Evolutionary conservation across 352 stramenopile genomes (phyloP).

Genomic region (Stramenopiles sp.): DNA sequence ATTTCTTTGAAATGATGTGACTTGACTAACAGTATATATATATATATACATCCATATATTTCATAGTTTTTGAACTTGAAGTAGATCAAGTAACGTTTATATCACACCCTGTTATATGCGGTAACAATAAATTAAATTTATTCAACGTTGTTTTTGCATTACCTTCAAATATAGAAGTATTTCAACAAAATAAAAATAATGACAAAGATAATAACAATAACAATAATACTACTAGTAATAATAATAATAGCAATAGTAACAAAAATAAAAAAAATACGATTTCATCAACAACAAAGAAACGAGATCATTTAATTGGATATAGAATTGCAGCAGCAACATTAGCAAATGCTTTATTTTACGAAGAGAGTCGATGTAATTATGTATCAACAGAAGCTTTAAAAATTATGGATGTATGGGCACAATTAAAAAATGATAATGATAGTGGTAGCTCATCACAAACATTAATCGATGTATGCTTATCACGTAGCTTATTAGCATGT

Average conservation of each 20-base stretch:
- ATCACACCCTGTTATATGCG: constrained; percentile 36
- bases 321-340: not conserved
- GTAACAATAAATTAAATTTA: not conserved
- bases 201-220: not conserved
- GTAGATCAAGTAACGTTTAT: constrained; percentile 60
- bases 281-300: not conserved
- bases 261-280: not conserved
- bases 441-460: constrained; percentile 28
- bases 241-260: constrained; percentile 22
- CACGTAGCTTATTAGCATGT: constrained; percentile 48
- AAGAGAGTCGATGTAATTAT: constrained; percentile 48
- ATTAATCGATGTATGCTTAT: constrained; percentile 47
- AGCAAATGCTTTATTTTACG: constrained; percentile 45
- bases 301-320: constrained; percentile 30
- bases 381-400: constrained; percentile 47
- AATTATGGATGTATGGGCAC: constrained; percentile 46
- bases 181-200: not conserved
- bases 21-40: not conserved
- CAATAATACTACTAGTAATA: constrained; percentile 19
- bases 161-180: not conserved
- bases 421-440: constrained; percentile 22
- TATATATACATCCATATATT: not conserved
- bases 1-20: too few species aligned
- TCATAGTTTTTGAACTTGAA: constrained; percentile 42
- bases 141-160: constrained; percentile 53